phyloP scores from a whole-genome alignment of 169 alveolate species.

The Eimeria brunetti region DNA sequence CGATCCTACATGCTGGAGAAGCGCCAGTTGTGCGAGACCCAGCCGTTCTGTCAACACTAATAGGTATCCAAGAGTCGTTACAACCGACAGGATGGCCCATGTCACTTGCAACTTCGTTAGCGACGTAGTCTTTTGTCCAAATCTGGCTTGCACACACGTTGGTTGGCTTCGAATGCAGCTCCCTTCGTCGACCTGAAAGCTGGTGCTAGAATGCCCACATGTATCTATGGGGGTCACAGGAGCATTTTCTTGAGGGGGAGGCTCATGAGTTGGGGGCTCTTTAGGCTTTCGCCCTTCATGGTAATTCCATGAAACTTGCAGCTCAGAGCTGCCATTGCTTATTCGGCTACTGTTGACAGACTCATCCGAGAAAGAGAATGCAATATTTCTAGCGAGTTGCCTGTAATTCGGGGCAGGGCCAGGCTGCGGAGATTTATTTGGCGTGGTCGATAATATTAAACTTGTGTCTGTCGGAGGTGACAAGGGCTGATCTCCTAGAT shows the following conservation, averaged over 20 bases:
- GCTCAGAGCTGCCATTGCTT: conserved; percentile 40
- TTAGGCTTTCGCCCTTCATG: conserved; percentile 21
- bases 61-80: conserved; percentile 11
- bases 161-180: neutral
- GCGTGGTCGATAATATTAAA: neutral
- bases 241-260: neutral
- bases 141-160: neutral
- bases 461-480: conserved; percentile 40
- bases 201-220: neutral
- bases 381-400: neutral
- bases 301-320: conserved; percentile 29
- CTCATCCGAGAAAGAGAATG: neutral
- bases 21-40: neutral
- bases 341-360: neutral
- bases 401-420: neutral
- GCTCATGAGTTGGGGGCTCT: neutral
- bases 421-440: neutral
- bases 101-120: neutral
- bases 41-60: conserved; percentile 22
- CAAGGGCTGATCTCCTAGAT: conserved; percentile 56
- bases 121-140: neutral
- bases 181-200: neutral
- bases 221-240: neutral
- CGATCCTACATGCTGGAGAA: neutral
- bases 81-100: neutral